Base-by-base conservation (phyloP, 1,284 basidiomycete species). In the Tylopilus sp. region DNA sequence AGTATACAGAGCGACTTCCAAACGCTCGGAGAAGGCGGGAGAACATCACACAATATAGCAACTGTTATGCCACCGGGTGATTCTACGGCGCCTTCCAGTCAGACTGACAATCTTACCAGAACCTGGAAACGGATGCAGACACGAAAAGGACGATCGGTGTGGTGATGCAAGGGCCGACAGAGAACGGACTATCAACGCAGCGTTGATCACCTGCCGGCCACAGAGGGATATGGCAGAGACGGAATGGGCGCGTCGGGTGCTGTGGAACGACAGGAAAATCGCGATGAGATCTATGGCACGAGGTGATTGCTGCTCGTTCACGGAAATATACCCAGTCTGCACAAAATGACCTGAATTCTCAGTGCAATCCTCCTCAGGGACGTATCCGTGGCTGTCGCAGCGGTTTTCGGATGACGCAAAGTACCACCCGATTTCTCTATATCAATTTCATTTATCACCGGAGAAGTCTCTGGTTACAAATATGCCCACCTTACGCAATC, bases 391-490 rank as follows among this genome's bases (percentile, higher is more conserved):
- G 49, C 56, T 56, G 36, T 50, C 59, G 64, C 66, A 55, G 53
- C 43, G 41, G 29, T 35, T 28, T 39, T 26, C 37, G 45, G 25
- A 54, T 46, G 63, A 65, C 60, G 56, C 51, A 58, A 56, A 53
- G 45, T 52, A 39, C 54, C 33, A 52, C 33, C 39, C 50, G 20
- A 50, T 48, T 52, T 36, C 45, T 52, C 48, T 61, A 57, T 57
- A 67, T 57, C 53, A 50, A 45, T 57, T 64, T 66, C 67, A 69
- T 65, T 57, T 58, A 68, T 69, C 67, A 56, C 43, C 51, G 52
- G 59, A 50, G 66, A 66, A 59, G 25, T 41, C 43, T 43, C 41
- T 53, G 58, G 60, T 64, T 56, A 61, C 62, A 45, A 57, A 67
- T 47, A 49, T 19, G 48, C 64, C 59, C 62, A 64, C 64, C 66